Conservation (phyloP, 768 basidiomycete genomes). For the Hericium alpestre region DNA sequence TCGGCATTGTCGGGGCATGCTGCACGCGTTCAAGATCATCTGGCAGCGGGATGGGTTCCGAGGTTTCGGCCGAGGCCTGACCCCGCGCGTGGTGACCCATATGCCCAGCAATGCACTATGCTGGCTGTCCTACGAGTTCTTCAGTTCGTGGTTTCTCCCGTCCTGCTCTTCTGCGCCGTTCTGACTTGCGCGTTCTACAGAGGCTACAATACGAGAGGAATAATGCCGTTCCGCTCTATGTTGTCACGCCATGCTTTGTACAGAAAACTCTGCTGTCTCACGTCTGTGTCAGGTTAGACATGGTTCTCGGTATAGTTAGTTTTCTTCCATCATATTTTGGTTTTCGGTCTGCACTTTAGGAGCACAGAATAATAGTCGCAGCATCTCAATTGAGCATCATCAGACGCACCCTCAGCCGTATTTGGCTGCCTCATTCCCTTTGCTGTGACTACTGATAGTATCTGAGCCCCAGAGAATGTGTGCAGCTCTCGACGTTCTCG, state of each 20-base stretch:
- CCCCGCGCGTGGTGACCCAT: slow-evolving; percentile 86
- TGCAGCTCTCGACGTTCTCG: no score
- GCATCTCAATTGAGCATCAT: no score
- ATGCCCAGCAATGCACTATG: slow-evolving; percentile 96
- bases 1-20: slow-evolving; percentile 72
- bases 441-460: no score
- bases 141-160: slow-evolving; percentile 55
- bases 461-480: no score
- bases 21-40: slow-evolving; percentile 82
- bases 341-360: neutral
- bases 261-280: neutral
- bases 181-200: neutral
- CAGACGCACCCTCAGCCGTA: no score
- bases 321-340: neutral
- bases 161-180: neutral
- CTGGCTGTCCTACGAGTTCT: slow-evolving; percentile 97
- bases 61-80: slow-evolving; percentile 80
- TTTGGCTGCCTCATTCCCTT: no score
- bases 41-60: slow-evolving; percentile 75
- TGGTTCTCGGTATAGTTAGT: neutral
- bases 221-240: neutral
- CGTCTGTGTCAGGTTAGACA: neutral
- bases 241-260: neutral
- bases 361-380: neutral
- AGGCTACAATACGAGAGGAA: neutral